Percentiles rank a stretch among this genome's conserved stretches.
Conservation (phyloP, 192 early-diverging fungal species). For the Rhizoclosmatium globosum region DNA sequence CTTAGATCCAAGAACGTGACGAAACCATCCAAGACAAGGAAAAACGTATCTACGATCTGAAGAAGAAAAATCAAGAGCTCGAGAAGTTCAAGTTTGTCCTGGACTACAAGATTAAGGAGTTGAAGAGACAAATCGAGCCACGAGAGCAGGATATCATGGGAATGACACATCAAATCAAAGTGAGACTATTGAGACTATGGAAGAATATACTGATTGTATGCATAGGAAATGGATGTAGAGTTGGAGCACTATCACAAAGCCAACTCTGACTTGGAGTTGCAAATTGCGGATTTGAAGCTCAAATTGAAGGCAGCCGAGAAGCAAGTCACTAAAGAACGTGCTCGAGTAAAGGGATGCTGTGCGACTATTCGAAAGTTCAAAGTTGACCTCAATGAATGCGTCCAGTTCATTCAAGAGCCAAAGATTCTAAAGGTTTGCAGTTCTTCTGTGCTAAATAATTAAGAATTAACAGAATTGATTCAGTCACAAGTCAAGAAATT, state of each 20-base stretch:
- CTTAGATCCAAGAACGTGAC: constrained; percentile 69
- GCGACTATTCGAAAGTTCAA: constrained; percentile 61
- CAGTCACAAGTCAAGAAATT: constrained; percentile 57
- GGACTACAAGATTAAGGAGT: constrained; percentile 74
- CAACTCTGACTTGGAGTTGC: constrained; percentile 61
- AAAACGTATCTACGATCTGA: constrained; percentile 69
- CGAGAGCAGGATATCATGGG: constrained; percentile 64
- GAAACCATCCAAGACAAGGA: constrained; percentile 74
- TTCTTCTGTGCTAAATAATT: constrained; percentile 7
- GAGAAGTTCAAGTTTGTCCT: constrained; percentile 77
- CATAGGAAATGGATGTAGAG: constrained; percentile 67
- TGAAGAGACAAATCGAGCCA: constrained; percentile 71
- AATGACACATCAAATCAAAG: constrained; percentile 71
- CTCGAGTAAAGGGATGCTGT: constrained; percentile 47
- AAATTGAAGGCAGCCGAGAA: constrained; percentile 68
- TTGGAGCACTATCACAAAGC: constrained; percentile 65
- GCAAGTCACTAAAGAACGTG: constrained; percentile 57
- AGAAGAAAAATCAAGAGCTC: constrained; percentile 75
- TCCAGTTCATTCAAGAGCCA: constrained; percentile 68
- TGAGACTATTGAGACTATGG: constrained; percentile 3
- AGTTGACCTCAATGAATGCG: constrained; percentile 62
- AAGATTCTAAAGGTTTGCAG: constrained; percentile 61
- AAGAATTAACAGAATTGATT: constrained; percentile 13
- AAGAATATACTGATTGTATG: constrained; percentile 6
- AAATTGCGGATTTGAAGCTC: constrained; percentile 65